Conservation (phyloP, 2,329 filamentous ascomycete species). For the Sclerotinia trifoliorum region DNA sequence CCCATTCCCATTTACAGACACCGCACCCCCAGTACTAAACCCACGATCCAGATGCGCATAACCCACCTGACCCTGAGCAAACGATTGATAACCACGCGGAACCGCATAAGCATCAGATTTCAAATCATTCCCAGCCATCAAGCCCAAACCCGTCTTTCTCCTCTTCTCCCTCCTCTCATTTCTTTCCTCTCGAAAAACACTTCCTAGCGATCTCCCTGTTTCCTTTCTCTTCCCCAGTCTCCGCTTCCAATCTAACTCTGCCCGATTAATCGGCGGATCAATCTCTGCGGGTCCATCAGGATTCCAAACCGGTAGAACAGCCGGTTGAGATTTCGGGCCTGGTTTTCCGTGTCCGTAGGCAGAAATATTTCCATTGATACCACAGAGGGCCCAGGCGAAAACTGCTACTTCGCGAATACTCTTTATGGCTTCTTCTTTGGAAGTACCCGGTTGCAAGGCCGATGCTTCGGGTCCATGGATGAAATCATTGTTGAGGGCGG, state of each 20-base stretch:
- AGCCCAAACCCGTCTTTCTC: neutral
- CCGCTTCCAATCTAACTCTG: conserved; percentile 29
- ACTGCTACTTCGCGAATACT: conserved; percentile 82
- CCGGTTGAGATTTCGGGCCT: conserved; percentile 61
- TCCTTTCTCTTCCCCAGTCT: conserved; percentile 10
- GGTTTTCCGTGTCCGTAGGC: conserved; percentile 62
- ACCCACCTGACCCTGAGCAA: neutral
- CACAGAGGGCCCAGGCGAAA: conserved; percentile 81
- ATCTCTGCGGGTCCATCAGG: conserved; percentile 41
- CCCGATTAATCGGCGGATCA: conserved; percentile 43
- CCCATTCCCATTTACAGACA: neutral
- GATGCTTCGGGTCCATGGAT: conserved; percentile 43
- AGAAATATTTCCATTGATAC: conserved; percentile 74
- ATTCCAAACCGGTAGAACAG: conserved; percentile 60
- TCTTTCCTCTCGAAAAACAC: conserved; percentile 13
- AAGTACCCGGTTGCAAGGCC: conserved; percentile 51
- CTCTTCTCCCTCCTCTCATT: conserved; percentile 26
- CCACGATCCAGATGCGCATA: neutral
- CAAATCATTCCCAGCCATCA: neutral
- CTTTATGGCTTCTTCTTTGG: conserved; percentile 59
- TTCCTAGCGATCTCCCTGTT: conserved; percentile 18
- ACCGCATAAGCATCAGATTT: neutral
- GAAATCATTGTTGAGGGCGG: conserved; percentile 47
- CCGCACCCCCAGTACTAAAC: too few species aligned
- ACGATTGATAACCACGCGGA: neutral